A percentile compares a stretch with the other conserved stretches of the same genome.
Evolutionary conservation across 2,329 filamentous ascomycete species (phyloP).

Genomic region (Furcasterigmium furcatum): DNA sequence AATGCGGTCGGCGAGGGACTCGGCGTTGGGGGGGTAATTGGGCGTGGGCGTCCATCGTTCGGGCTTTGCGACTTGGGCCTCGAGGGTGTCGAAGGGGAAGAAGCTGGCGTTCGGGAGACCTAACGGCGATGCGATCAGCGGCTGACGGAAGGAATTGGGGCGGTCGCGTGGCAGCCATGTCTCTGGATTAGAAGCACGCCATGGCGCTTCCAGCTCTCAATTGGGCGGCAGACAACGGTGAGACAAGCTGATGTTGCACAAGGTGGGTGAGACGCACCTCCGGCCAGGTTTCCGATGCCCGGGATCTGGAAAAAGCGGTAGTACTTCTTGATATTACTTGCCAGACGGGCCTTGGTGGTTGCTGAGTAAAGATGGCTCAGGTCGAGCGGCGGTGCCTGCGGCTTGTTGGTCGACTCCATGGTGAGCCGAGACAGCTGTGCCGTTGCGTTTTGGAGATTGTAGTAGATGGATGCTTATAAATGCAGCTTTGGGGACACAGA

Average conservation of each 20-base stretch:
- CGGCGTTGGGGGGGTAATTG: slow-evolving; percentile 26
- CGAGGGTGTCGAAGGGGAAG: slow-evolving; percentile 89
- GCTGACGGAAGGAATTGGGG: neutral
- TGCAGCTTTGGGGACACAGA: neutral
- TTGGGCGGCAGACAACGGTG: too few species aligned
- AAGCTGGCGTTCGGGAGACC: slow-evolving; percentile 77
- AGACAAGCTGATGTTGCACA: too few species aligned
- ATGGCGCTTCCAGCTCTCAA: too few species aligned
- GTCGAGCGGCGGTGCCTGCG: slow-evolving; percentile 55
- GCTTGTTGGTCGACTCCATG: neutral
- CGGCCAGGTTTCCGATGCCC: slow-evolving; percentile 59
- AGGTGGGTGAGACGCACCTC: too few species aligned
- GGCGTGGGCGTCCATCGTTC: slow-evolving; percentile 71
- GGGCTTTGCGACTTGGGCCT: slow-evolving; percentile 73
- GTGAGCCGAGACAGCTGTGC: neutral
- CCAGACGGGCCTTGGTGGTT: slow-evolving; percentile 59
- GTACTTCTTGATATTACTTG: slow-evolving; percentile 72
- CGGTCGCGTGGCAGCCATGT: neutral
- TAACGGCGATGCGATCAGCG: slow-evolving; percentile 26
- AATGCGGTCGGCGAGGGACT: slow-evolving; percentile 32
- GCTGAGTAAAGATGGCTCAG: slow-evolving; percentile 77
- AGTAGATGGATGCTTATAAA: neutral
- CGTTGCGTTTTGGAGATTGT: too few species aligned
- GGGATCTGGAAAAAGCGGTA: slow-evolving; percentile 79
- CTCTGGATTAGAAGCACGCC: too few species aligned